Base-by-base conservation (phyloP, 441 rosid genomes). In the Populus hybrid region DNA sequence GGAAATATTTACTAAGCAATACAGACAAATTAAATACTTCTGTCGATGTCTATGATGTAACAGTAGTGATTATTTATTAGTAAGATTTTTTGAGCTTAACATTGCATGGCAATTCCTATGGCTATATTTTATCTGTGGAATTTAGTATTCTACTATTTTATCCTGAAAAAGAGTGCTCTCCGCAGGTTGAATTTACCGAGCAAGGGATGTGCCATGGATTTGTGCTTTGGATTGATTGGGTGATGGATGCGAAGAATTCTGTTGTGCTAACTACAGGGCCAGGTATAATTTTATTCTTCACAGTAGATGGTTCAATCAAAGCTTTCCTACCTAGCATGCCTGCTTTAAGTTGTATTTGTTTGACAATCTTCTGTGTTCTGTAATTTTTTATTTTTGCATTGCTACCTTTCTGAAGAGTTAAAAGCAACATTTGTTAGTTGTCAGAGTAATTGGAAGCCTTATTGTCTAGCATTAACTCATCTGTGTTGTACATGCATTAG, bases 181-280 rank as follows among this genome's bases (percentile, higher is more conserved):
- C 71, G 78, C 86, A 96, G 98, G 88, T 94, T 59, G 89, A 91
- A 77, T 91, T 97, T 73, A 81, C 81, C 0, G 82, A 88, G 77
- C 64, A 81, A 12, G 99, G 98, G 72, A 81, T 82, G 30, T 97
- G 98, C 86, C 99, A 97, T 77, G 97, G 98, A 76, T 87, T 94
- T 80, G 97, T 80, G 57, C 80, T 97, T 24, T 93, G 99, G 99
- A 87, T 96, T 74, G 99, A 96, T 79, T 93, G 97, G 98, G 92
- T 90, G 77, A 84, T 96, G 93, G 97, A 94, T 84, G 77, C 88
- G 24, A 86, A 86, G 73, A 85, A 87, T 68, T 85, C 89, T 34
- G 80, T 82, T 0, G 81, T 93, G 28, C 32, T 91, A 80, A 88
- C 98, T 69, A 88, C 93, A 16, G 93, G 99, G 57, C 98, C 97